phyloP scores from a whole-genome alignment of 352 stramenopile genomes.

The Albugo candida region DNA sequence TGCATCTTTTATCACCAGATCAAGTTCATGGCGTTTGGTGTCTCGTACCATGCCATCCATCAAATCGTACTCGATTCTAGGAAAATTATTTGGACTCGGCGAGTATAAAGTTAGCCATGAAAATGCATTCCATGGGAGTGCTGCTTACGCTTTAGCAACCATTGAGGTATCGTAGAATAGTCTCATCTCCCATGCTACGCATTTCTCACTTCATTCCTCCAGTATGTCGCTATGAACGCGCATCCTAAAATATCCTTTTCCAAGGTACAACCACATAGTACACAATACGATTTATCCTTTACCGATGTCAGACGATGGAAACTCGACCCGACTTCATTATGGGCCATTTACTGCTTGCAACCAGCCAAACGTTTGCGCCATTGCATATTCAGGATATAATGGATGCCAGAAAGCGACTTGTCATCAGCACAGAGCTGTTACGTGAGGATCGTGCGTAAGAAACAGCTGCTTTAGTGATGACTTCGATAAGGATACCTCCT shows the following conservation, averaged over 20 bases:
- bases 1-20: too few relatives aligned
- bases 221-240: constrained; percentile 69
- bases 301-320: constrained; percentile 20
- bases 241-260: constrained; percentile 56
- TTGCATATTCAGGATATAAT: constrained; percentile 44
- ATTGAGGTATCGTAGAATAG: constrained; percentile 23
- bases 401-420: constrained; percentile 19
- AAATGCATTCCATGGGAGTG: not conserved
- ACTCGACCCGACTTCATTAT: constrained; percentile 54
- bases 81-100: not conserved
- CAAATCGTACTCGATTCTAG: not conserved
- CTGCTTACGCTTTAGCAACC: constrained; percentile 31
- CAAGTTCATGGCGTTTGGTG: not conserved
- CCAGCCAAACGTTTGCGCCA: constrained; percentile 45
- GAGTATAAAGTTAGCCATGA: not conserved
- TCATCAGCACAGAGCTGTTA: constrained; percentile 16
- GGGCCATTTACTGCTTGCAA: constrained; percentile 61
- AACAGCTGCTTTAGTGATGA: constrained; percentile 1
- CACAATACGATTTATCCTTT: not conserved
- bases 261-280: constrained; percentile 11
- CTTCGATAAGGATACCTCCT: not conserved
- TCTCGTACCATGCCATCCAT: not conserved
- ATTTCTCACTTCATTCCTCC: not conserved
- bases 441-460: constrained; percentile 11
- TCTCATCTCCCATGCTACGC: not conserved